These are phyloP conservation scores for Hypericum androsaemum DNA, from an alignment of 345 rosid species.

Conservation along the genomic window DNA sequence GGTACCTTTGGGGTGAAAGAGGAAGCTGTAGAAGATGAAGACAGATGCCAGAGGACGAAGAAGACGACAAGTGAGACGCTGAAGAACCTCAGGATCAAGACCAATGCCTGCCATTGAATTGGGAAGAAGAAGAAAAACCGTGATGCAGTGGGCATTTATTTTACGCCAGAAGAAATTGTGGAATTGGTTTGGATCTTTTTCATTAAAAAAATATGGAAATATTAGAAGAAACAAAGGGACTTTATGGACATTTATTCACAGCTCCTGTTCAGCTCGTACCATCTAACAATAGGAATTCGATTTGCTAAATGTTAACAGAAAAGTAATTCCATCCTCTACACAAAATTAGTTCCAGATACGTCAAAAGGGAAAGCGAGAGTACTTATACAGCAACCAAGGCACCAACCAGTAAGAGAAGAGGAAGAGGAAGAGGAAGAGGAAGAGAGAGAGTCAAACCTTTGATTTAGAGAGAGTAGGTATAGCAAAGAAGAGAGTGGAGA, in stretches of 20 bases:
- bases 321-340: no score
- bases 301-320: no score
- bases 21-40: constrained; percentile 41
- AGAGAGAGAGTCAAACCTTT: constrained; percentile 30
- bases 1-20: constrained; percentile 41
- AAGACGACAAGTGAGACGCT: constrained; percentile 66
- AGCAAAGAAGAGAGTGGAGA: constrained; percentile 78
- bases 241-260: no score
- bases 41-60: constrained; percentile 54
- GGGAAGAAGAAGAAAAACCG: constrained; percentile 23
- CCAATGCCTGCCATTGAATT: constrained; percentile 77
- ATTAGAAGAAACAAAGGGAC: no score
- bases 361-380: no score
- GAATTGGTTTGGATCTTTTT: no score
- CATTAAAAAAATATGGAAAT: no score
- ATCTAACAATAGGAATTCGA: no score
- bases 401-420: not conserved
- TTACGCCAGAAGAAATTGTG: not conserved
- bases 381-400: no score
- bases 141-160: constrained; percentile 1
- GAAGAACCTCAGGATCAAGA: constrained; percentile 87
- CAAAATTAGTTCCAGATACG: no score
- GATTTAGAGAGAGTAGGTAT: constrained; percentile 66
- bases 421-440: not conserved
- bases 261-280: no score